Base-by-base conservation (phyloP, 2,329 filamentous ascomycete species). In the Aspergillus transmontanensis region DNA sequence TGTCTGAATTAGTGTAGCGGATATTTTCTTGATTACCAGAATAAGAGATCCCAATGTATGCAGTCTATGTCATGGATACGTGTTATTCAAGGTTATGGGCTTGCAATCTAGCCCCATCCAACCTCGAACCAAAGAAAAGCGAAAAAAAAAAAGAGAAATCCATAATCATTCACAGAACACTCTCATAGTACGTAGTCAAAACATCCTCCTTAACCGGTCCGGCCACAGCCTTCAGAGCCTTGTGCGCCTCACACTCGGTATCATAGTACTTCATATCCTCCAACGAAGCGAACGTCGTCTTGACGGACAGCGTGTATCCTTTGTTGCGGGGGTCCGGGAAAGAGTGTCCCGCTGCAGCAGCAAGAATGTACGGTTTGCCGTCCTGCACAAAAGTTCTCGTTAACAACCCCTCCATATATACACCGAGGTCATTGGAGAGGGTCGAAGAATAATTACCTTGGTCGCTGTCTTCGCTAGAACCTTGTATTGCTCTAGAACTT, bases 231-330 rank as follows among this genome's bases (percentile, higher is more conserved):
- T 77, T 79, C 66, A 89, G 75, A 30, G 76, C 80, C 61, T 77
- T 77, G 68, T 89, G 87, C 36, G 85, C 85, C 68, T 80, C 80
- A 67, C 85, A 87, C 56, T 83, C 81, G 11, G 81, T 80, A 73
- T 92, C 89, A 74, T 91, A 92, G 78, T 85, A 92, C 68, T 86
- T 82, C 85, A 92, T 87, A 74, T 92, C 90, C 14, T 88, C 88
- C 60, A 87, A 71, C 63, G 79, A 88, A 53, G 84, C 83, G 72
- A 92, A 92, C 54, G 86, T 84, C 46, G 85, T 87, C 74, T 87
- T 85, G 56, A 85, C 85, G 19, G 86, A 82, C 59, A 92, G 71
- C 9, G 87, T 91, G 80, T 84, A 91, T 50, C 89, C 90, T 75
- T 89, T 85, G 68, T 82, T 83, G 34, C 89, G 86, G 21, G 84